phyloP scores from a whole-genome alignment of 2,329 filamentous ascomycete species.

The Curvularia sp. region DNA sequence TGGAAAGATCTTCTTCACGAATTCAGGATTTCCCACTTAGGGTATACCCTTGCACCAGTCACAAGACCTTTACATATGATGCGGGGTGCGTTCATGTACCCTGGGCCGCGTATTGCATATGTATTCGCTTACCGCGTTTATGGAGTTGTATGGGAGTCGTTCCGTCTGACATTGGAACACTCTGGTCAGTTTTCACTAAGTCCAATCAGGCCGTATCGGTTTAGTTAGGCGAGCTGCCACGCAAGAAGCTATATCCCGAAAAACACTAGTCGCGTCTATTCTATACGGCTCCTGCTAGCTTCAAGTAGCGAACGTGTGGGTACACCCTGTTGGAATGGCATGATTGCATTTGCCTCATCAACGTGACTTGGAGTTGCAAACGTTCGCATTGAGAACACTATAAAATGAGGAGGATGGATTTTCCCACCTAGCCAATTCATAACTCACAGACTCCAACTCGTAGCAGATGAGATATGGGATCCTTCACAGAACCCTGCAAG shows the following conservation, averaged over 20 bases:
- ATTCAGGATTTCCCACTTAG: neutral
- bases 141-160: neutral
- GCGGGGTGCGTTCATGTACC: neutral
- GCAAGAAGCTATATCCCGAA: neutral
- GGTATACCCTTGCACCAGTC: neutral
- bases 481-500: slow-evolving; percentile 6
- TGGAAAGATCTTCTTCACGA: neutral
- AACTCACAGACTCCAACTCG: neutral
- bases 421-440: neutral
- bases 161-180: neutral
- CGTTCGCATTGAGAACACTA: no score
- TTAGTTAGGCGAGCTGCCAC: neutral
- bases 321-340: neutral
- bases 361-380: neutral
- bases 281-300: neutral
- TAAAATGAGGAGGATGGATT: neutral
- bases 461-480: neutral
- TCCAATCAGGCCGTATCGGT: neutral
- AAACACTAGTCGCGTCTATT: neutral
- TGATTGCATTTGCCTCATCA: neutral
- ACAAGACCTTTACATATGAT: neutral
- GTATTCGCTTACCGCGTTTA: neutral
- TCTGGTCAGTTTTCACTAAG: neutral
- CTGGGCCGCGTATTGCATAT: neutral
- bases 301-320: neutral